Evolutionary conservation across 225 moss, liverwort and hornwort genomes (phyloP), one percentile per base, ranked within the genome.

Genomic region (Straminergon stramineum): DNA sequence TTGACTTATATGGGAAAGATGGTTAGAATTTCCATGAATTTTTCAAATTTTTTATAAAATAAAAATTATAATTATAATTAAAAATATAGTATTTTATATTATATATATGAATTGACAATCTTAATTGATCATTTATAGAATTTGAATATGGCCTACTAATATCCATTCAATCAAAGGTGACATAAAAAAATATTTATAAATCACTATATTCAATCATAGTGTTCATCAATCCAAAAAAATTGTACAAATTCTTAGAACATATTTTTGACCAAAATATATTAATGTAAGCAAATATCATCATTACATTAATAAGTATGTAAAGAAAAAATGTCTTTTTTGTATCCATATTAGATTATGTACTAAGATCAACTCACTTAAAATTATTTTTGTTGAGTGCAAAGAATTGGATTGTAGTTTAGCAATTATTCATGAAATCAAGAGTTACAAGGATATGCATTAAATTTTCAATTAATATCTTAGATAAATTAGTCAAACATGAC

Each of bases 11-110:
- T 0, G 4, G 8, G 0, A 26, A 71, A 8, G 8, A 71, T 41
- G 11, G 14, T 24, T 0, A 41, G 1, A 1, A 28, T 17, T 28
- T 28, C 1, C 0, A 48, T 48, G 7, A 48, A 48, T 6, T 48
- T 48, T 48, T 48, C 9, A 48, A 48, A 9, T 48, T 48, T 48
- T 48, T 48, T 7, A 48, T 48, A 48, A 48, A 48, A 48, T 48
- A 48, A 9, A 48, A 48, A 48, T 9, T 48, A 7, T 48, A 7
- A 48, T 48, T 48, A n/a, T n/a, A n/a, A n/a, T n/a, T n/a, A n/a
- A n/a, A n/a, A n/a, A n/a, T n/a, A n/a, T n/a, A n/a, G n/a, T n/a
- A n/a, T 63, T 26, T 7, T 63, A 63, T 28, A 6, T 8, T 30
- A 27, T 27, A 14, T 15, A 30, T 27, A 6, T 64, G 15, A 64